Evolutionary conservation across 768 basidiomycete species (phyloP), one percentile per base, ranked within the genome.

Genomic region (Hebeloma cylindrosporum): DNA sequence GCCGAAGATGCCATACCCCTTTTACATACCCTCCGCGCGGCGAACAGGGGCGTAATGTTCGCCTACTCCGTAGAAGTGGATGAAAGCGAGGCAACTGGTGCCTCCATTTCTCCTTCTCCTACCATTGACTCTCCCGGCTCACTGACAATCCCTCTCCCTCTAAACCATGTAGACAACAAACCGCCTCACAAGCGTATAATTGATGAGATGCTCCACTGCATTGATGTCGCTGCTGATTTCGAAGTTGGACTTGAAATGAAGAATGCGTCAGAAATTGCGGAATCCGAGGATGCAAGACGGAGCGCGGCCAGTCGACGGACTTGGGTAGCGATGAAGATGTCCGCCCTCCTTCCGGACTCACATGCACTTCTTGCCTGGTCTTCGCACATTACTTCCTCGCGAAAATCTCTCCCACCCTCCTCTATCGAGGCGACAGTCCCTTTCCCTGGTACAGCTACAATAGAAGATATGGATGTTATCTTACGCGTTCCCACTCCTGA

Each of bases 241-340:
- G 92, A 96, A 59, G 82, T 83, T 9, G 52, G 52, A 5, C 43
- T 65, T 21, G 59, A 43, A 3, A 54, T 39, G 32, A 27, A 16
- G n/a, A 36, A 29, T 11, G 17, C 16, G 11, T 5, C 21, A 30
- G n/a, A 38, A 28, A 34, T 17, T 22, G 16, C 17, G 18, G n/a
- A 10, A 21, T 17, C 28, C 17, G 7, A n/a, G 18, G 17, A 33
- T 33, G 30, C 39, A n/a, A 17, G 9, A 30, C 18, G 23, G 18
- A 7, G 7, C 22, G 27, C 13, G 29, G 47, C 4, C n/a, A 76
- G 75, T 5, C 68, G 85, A 17, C 72, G 79, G 50, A 90, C 87
- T 0, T 91, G 88, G 81, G 83, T 95, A 16, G 90, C 93, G 1
- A 64, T 95, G 17, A 95, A 95, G 64, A 69, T 94, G 83, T 85